These are phyloP conservation scores for Trichosanthes cucumerina DNA, from an alignment of 306 rosid genomes.

Conservation along the genomic window DNA sequence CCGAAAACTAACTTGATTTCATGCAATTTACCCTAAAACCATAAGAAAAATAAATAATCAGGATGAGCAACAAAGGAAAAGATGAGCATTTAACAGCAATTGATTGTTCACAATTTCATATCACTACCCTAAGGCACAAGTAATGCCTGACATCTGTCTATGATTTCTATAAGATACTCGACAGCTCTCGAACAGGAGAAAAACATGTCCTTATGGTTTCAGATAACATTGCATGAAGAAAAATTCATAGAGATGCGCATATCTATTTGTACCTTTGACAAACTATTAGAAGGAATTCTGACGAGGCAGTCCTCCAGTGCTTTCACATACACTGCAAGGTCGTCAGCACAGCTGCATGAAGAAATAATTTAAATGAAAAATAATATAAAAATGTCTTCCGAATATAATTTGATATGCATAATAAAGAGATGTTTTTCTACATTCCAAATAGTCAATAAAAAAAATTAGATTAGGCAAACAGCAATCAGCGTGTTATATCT, in stretches of 20 bases:
- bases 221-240: neutral
- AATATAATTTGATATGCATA: neutral
- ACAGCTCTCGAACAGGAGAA: neutral
- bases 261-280: conserved; percentile 55
- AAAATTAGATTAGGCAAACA: conserved; percentile 10
- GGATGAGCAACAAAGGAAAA: neutral
- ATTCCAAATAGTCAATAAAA: conserved; percentile 4
- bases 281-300: conserved; percentile 79
- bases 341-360: conserved; percentile 54
- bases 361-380: conserved; percentile 13
- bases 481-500: neutral
- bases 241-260: neutral
- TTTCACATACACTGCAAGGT: conserved; percentile 55
- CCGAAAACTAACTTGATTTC: neutral
- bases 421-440: neutral
- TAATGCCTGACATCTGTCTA: neutral
- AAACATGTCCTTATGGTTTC: neutral
- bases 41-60: neutral
- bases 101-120: neutral
- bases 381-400: neutral
- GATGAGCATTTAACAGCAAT: neutral
- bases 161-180: neutral
- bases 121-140: neutral
- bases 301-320: conserved; percentile 56
- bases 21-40: neutral